A percentile compares a stretch with the other conserved stretches of the same genome.
Evolutionary conservation across 23 red algal species (phyloP).

Genomic region (Gracilaria caudata): DNA sequence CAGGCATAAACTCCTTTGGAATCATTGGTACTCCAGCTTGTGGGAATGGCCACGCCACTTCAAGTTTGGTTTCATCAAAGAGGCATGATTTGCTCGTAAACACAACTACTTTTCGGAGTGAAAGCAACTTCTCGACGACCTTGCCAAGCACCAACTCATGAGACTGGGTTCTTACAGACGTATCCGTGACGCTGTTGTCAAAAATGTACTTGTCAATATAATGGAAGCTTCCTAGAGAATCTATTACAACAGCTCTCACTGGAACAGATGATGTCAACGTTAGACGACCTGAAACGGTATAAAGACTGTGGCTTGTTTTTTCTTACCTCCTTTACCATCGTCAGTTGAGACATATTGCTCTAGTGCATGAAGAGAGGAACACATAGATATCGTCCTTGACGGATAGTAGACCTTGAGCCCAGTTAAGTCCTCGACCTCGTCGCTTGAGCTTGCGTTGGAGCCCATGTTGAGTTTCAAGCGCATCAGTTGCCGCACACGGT

Average conservation of each 20-base stretch:
- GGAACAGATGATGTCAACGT: not conserved
- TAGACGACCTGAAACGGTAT: not conserved
- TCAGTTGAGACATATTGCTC: not conserved
- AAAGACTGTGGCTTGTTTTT: not conserved
- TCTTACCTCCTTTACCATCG: constrained; percentile 31
- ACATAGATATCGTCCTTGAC: constrained; percentile 27
- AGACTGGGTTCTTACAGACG: not conserved
- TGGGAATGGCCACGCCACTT: constrained; percentile 48
- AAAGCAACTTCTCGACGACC: constrained; percentile 24
- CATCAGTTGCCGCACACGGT: constrained; percentile 27
- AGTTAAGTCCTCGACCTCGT: not conserved
- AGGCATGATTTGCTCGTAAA: constrained; percentile 47
- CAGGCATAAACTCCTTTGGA: constrained; percentile 63
- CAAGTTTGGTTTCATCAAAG: constrained; percentile 38
- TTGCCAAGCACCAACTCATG: constrained; percentile 42
- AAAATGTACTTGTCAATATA: constrained; percentile 51
- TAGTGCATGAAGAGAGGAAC: constrained; percentile 26
- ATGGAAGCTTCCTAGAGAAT: constrained; percentile 61
- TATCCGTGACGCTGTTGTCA: not conserved
- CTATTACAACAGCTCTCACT: constrained; percentile 60
- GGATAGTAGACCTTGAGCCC: constrained; percentile 30
- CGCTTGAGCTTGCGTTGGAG: not conserved
- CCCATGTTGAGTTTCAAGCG: not conserved
- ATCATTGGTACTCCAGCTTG: constrained; percentile 32
- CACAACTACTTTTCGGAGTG: constrained; percentile 22